Percentiles rank a stretch among this genome's conserved stretches.
Conservation (phyloP, 257 asterid species). For the Cynanchum wilfordii region DNA sequence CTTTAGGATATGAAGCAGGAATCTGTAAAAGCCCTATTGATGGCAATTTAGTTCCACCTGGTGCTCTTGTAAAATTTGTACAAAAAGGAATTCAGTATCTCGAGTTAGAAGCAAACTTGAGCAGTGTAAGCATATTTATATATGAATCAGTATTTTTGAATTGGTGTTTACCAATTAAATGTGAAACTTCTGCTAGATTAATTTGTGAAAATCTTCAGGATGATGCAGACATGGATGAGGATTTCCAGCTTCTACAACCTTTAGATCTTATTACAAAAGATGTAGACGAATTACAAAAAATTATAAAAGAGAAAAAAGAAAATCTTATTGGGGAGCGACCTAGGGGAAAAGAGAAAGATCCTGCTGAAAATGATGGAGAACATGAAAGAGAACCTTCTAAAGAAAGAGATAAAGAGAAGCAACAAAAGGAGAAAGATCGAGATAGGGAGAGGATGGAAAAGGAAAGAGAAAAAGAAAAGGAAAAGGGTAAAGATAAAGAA, state of each 20-base stretch:
- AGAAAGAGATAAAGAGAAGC: constrained; percentile 50
- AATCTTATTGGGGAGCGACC: constrained; percentile 47
- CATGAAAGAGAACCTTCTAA: constrained; percentile 46
- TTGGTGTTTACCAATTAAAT: constrained; percentile 16
- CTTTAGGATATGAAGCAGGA: constrained; percentile 91
- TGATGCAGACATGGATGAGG: constrained; percentile 70
- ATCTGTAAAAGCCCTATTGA: constrained; percentile 65
- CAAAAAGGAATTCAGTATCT: constrained; percentile 95
- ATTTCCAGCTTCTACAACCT: constrained; percentile 81
- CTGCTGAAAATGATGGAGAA: constrained; percentile 46
- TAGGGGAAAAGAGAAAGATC: constrained; percentile 64
- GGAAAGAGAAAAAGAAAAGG: constrained; percentile 50
- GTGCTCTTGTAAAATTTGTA: constrained; percentile 77
- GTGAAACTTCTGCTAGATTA: constrained; percentile 25
- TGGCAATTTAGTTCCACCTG: constrained; percentile 90
- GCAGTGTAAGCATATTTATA: constrained; percentile 40
- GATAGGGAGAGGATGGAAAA: constrained; percentile 49
- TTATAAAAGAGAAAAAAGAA: constrained; percentile 76
- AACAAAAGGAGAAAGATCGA: constrained; percentile 56
- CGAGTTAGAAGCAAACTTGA: constrained; percentile 86
- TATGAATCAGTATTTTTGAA: constrained; percentile 7
- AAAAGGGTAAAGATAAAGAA: constrained; percentile 57
- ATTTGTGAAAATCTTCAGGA: constrained; percentile 52
- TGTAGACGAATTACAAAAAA: constrained; percentile 65
- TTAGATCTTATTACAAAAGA: constrained; percentile 88